phyloP scores from a whole-genome alignment of 495 filamentous ascomycete species.

The Haplographium delicatum region DNA sequence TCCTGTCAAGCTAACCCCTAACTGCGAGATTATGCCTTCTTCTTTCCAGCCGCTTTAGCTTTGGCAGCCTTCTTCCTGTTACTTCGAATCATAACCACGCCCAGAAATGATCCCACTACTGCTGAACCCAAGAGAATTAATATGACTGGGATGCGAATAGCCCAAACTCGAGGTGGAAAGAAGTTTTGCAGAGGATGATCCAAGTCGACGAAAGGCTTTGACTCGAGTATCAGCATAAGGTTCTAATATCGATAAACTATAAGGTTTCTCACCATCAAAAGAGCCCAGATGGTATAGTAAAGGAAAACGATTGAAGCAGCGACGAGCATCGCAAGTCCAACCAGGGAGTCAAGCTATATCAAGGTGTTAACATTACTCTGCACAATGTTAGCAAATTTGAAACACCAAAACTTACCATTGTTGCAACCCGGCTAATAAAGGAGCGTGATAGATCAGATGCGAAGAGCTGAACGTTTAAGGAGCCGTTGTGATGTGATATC shows the following conservation, averaged over 20 bases:
- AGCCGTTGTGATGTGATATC: background rate
- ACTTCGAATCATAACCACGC: slow-evolving; percentile 97
- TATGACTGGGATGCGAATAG: slow-evolving; percentile 96
- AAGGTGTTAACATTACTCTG: background rate
- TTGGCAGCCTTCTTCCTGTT: slow-evolving; percentile 96
- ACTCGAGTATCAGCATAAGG: slow-evolving; percentile 3
- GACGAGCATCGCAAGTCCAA: slow-evolving; percentile 96
- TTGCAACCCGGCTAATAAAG: slow-evolving; percentile 17
- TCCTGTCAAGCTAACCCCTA: background rate
- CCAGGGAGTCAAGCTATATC: slow-evolving; percentile 83
- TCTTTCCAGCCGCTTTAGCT: slow-evolving; percentile 74
- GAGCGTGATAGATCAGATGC: slow-evolving; percentile 15
- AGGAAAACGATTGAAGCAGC: slow-evolving; percentile 92
- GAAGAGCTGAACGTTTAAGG: background rate
- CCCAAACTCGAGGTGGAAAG: slow-evolving; percentile 98
- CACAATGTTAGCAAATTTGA: no score
- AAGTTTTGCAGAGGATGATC: slow-evolving; percentile 89
- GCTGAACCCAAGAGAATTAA: slow-evolving; percentile 86
- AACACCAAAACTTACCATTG: slow-evolving; percentile 17
- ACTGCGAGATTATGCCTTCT: slow-evolving; percentile 40
- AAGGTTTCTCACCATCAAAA: slow-evolving; percentile 71
- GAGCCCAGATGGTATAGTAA: slow-evolving; percentile 97
- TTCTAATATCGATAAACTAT: slow-evolving; percentile 6
- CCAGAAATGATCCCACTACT: slow-evolving; percentile 93
- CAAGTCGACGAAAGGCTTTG: slow-evolving; percentile 90